phyloP scores from a whole-genome alignment of 2,329 filamentous ascomycete genomes.

The Cladosporium sp. region DNA sequence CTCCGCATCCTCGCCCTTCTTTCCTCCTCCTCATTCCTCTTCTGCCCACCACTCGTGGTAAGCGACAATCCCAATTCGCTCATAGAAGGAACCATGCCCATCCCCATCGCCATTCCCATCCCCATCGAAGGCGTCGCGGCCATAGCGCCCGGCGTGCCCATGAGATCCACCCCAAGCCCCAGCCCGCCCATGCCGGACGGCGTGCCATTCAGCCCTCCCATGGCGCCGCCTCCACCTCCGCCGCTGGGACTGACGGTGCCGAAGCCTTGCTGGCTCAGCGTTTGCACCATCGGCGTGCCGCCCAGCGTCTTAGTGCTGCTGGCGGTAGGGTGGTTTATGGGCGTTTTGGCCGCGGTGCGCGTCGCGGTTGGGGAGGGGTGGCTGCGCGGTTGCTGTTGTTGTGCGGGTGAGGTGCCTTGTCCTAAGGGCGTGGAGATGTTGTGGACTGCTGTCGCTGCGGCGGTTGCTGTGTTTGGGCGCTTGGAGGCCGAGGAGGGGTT shows the following conservation, averaged over 20 bases:
- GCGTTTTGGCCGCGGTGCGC: constrained; percentile 33
- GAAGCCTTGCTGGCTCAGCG: constrained; percentile 28
- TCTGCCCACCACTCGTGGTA: constrained; percentile 28
- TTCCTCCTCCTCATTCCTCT: constrained; percentile 50
- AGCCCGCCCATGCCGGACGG: constrained; percentile 22
- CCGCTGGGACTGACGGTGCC: constrained; percentile 23
- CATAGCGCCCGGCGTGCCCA: constrained; percentile 39
- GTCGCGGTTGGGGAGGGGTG: constrained; percentile 26
- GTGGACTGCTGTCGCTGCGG: no score
- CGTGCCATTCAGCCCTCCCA: constrained; percentile 26
- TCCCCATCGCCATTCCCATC: constrained; percentile 21
- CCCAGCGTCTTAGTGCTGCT: constrained; percentile 27
- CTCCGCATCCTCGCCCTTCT: constrained; percentile 50
- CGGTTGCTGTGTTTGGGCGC: constrained; percentile 18
- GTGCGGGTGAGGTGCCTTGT: constrained; percentile 40
- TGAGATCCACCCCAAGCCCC: constrained; percentile 25
- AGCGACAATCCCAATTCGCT: constrained; percentile 40
- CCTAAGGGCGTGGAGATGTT: constrained; percentile 32
- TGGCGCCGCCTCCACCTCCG: no score
- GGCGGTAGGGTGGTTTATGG: constrained; percentile 17
- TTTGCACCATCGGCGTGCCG: constrained; percentile 29
- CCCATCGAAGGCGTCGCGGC: constrained; percentile 27
- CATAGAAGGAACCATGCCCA: constrained; percentile 40
- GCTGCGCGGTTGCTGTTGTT: constrained; percentile 20
- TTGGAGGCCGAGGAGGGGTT: constrained; percentile 28